Base-by-base conservation (phyloP, 148 eudicot species). In the Cornus kousa region DNA sequence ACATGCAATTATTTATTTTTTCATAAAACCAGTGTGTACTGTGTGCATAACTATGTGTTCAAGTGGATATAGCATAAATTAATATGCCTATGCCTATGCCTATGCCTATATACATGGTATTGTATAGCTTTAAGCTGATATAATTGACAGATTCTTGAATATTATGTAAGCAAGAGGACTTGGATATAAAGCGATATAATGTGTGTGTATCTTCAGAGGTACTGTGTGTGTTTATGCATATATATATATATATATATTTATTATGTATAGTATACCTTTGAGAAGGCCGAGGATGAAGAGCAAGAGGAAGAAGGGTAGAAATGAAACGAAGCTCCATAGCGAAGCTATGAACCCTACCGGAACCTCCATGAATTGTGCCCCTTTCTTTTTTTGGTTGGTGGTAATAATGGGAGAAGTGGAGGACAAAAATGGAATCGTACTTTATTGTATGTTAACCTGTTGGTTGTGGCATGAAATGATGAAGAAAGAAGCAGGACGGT, bases 251-350 rank as follows among this genome's bases (percentile, higher is more conserved):
- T 60, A 60, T 60, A 17, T 60, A 17, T 60, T 46, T 46, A 28
- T 19, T n/a, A 53, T 20, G 23, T 0, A 39, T 4, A 28, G 17
- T 53, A 2, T 40, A 82, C 98, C 98, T 89, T 94, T 94, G 71
- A 92, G 82, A 37, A 74, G 57, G 78, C 94, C 98, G 82, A 94
- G 87, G 53, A 84, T 53, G 78, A 90, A 80, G 74, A 94, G 92
- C 77, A 83, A 81, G 68, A 88, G 64, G 88, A 94, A 94, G 84
- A 89, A 90, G 22, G 98, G 97, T 23, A 92, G 81, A 74, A 94
- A 92, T 67, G 83, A 86, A 67, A 92, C 24, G 74, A 92, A 92
- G 80, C 93, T 94, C 94, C 97, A 90, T 12, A 89, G 64, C 85
- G 81, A 92, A 12, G 91, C 87, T 31, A 88, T 50, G 74, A 94